Percentiles rank a stretch among this genome's conserved stretches.
phyloP scores from a whole-genome alignment of 1,284 basidiomycete genomes.

The Marasmius fiardii region DNA sequence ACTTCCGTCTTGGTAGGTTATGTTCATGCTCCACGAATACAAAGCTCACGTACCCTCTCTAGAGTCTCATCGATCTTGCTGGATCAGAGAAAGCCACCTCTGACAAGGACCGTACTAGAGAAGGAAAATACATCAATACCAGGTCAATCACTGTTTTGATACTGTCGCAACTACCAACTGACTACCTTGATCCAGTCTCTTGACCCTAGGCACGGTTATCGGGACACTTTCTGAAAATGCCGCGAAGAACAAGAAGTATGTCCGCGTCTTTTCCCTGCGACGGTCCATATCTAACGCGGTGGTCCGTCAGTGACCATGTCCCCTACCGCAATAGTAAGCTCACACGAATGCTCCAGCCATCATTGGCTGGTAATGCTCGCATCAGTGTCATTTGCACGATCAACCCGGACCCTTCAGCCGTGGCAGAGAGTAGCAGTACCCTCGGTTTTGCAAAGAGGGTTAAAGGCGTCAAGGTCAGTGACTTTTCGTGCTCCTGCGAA shows the following conservation, averaged over 20 bases:
- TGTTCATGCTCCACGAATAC: constrained; percentile 14
- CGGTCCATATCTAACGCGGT: constrained; percentile 2
- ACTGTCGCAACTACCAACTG: not conserved
- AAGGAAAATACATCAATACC: constrained; percentile 94
- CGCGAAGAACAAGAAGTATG: constrained; percentile 68
- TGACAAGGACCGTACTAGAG: constrained; percentile 87
- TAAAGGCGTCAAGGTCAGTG: constrained; percentile 64
- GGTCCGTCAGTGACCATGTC: constrained; percentile 68
- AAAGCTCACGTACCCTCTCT: constrained; percentile 15
- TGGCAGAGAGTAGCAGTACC: constrained; percentile 81
- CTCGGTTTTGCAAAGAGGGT: constrained; percentile 87
- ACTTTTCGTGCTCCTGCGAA: constrained; percentile 21
- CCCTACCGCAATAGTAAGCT: constrained; percentile 96
- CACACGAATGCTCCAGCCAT: constrained; percentile 93
- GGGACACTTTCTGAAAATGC: constrained; percentile 86
- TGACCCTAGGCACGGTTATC: constrained; percentile 90
- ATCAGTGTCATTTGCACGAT: constrained; percentile 97
- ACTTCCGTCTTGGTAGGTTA: constrained; percentile 73
- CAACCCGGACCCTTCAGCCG: constrained; percentile 75
- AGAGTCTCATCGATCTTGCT: constrained; percentile 94
- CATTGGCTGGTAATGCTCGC: constrained; percentile 89
- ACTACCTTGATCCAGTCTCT: constrained; percentile 48
- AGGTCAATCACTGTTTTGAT: constrained; percentile 40
- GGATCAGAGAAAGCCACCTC: constrained; percentile 95
- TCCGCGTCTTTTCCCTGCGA: not conserved